A percentile compares a stretch with the other conserved stretches of the same genome.
These are phyloP conservation scores for Symbiodinium pilosum DNA, from an alignment of 73 alveolate species.

Conservation along the genomic window DNA sequence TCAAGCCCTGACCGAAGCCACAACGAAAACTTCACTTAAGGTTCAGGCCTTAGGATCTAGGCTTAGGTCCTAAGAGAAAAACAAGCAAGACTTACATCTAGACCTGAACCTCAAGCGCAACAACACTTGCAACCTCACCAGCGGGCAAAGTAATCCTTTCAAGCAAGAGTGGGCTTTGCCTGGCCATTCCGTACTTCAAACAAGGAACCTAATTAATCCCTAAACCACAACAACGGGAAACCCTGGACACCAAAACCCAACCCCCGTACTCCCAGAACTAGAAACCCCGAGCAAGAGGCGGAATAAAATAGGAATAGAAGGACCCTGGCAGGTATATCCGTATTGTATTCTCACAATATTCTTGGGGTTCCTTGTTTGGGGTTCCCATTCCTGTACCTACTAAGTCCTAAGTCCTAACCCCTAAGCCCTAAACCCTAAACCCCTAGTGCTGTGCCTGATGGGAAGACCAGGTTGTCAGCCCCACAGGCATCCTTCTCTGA, in stretches of 20 bases:
- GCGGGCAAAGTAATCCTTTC: no score
- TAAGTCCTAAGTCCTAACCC: not conserved
- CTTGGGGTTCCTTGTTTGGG: no score
- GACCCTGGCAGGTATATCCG: no score
- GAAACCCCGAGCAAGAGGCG: not conserved
- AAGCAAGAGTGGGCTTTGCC: no score
- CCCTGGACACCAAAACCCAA: not conserved
- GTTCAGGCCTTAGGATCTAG: not conserved
- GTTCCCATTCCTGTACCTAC: no score
- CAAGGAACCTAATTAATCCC: not conserved
- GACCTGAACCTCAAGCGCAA: no score
- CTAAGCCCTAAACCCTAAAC: not conserved
- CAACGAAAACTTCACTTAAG: no score
- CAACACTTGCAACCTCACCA: no score
- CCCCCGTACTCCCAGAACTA: not conserved
- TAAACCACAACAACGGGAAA: not conserved
- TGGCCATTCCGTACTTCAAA: not conserved
- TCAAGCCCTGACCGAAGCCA: not conserved
- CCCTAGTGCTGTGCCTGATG: not conserved
- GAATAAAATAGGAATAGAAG: no score
- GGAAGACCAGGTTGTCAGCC: not conserved
- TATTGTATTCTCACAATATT: no score
- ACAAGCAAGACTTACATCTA: no score
- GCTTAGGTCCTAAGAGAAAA: no score
- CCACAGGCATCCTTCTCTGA: constrained; percentile 6